Base-by-base conservation (phyloP, 768 basidiomycete species). In the Mycena indigotica region DNA sequence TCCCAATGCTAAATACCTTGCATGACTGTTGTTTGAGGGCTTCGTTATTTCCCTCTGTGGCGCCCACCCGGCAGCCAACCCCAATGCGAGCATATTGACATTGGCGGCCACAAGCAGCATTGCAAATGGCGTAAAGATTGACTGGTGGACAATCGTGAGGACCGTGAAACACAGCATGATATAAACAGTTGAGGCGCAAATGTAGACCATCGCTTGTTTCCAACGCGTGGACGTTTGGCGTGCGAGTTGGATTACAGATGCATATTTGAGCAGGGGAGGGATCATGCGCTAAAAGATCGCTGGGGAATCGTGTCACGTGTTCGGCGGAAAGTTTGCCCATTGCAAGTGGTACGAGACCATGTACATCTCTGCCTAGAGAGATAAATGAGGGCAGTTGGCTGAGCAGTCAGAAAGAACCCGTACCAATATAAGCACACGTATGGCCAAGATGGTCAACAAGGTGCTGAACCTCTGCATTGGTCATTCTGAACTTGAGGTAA, bases 101-200 rank as follows among this genome's bases (percentile, higher is more conserved):
- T 96, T 77, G 35, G 97, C 82, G 56, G 96, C 94, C 63, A 98
- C 92, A 73, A 98, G 91, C 72, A 98, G 88, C 65, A 98, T 86
- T 95, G 97, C 98, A 85, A 98, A 98, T 5, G 95, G 93, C 61
- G 95, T 95, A 92, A 98, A 98, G 74, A 96, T 90, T 77, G 95
- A 93, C 80, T 88, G 85, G 87, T 94, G 98, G 24, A 87, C 87
- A 74, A 98, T 97, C 35, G 92, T 90, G 70, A 98, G 80, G 76
- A 97, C 86, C 57, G 93, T 84, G 76, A 98, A 98, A 75, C 93
- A 95, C 65, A 97, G 89, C 61, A 96, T 94, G 72, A 95, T 96
- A 87, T 95, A 95, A 75, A 97, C 95, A 58, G 93, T 96, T 66
- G 95, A 90, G 38, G 92, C 85, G 69, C 92, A 95, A 25, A 90